Percentiles rank a stretch among this genome's conserved stretches.
These are phyloP conservation scores for Colletotrichum noveboracense DNA, from an alignment of 2,329 filamentous ascomycete genomes.

Conservation along the genomic window DNA sequence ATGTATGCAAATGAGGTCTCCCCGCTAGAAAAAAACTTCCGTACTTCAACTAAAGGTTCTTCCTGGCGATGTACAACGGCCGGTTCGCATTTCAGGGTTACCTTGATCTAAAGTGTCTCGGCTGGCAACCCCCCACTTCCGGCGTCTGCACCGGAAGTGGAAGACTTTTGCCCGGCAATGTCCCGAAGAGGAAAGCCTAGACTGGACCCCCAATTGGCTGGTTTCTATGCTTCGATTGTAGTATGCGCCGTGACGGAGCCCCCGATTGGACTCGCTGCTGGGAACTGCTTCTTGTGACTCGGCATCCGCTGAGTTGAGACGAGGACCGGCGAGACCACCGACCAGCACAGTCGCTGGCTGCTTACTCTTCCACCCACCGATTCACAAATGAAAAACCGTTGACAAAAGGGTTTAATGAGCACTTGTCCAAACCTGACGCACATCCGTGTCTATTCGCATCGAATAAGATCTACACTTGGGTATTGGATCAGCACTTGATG, in stretches of 20 bases:
- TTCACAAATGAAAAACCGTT: neutral
- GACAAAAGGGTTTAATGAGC: neutral
- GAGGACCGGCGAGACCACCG: neutral
- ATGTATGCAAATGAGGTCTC: neutral
- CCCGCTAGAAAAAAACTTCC: neutral
- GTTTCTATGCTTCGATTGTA: neutral
- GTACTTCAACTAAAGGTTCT: neutral
- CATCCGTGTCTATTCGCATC: neutral
- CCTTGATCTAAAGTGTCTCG: neutral
- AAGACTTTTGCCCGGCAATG: neutral
- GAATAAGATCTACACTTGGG: neutral
- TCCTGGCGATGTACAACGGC: neutral
- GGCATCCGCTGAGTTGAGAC: neutral
- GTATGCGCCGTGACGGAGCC: neutral
- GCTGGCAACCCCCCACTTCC: neutral
- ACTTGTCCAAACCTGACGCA: neutral
- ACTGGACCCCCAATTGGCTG: neutral
- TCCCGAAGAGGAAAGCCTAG: neutral
- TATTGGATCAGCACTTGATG: neutral
- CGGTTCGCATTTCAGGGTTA: neutral
- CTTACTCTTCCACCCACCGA: neutral
- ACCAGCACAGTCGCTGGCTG: fast-evolving
- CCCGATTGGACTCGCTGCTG: neutral
- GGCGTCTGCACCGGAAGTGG: neutral
- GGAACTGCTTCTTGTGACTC: neutral